Evolutionary conservation across 106 monocot genomes (phyloP).

Genomic region (Apostasia ramifera): DNA sequence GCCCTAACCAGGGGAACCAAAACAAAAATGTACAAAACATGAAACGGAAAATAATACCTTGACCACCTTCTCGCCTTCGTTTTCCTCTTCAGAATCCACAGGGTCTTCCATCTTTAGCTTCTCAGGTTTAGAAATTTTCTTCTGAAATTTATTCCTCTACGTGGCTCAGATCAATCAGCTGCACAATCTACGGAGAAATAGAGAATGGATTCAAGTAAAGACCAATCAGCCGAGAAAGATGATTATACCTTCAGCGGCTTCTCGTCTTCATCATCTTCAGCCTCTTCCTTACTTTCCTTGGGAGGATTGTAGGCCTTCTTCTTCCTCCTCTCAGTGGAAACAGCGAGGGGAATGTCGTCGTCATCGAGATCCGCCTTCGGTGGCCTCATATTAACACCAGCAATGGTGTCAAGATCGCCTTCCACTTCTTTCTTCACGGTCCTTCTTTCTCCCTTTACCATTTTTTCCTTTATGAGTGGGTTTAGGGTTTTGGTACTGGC

Average conservation of each 20-base stretch:
- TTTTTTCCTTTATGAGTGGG: neutral
- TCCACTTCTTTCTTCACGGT: slow-evolving; percentile 1
- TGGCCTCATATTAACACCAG: neutral
- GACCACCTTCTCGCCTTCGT: slow-evolving; percentile 20
- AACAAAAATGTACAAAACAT: neutral
- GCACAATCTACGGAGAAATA: neutral
- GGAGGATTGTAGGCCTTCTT: slow-evolving; percentile 8
- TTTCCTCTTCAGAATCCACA: slow-evolving; percentile 16
- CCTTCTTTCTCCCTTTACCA: neutral
- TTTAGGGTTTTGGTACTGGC: too few relatives aligned
- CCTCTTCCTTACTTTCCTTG: slow-evolving; percentile 32
- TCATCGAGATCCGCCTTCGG: slow-evolving; percentile 12
- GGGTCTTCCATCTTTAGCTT: slow-evolving; percentile 33
- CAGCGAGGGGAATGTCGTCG: slow-evolving; percentile 23
- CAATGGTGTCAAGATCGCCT: slow-evolving; percentile 3
- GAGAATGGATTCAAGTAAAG: neutral
- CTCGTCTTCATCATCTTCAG: slow-evolving; percentile 12
- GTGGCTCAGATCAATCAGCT: neutral
- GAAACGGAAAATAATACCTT: slow-evolving; percentile 2
- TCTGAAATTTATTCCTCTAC: slow-evolving; percentile 13
- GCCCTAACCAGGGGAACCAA: neutral
- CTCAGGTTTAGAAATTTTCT: slow-evolving; percentile 16
- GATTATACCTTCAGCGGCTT: slow-evolving; percentile 5
- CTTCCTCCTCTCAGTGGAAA: slow-evolving; percentile 25
- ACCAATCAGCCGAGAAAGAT: neutral